phyloP scores from a whole-genome alignment of 2,329 filamentous ascomycete genomes.

The Cladosporium cucumerinum region DNA sequence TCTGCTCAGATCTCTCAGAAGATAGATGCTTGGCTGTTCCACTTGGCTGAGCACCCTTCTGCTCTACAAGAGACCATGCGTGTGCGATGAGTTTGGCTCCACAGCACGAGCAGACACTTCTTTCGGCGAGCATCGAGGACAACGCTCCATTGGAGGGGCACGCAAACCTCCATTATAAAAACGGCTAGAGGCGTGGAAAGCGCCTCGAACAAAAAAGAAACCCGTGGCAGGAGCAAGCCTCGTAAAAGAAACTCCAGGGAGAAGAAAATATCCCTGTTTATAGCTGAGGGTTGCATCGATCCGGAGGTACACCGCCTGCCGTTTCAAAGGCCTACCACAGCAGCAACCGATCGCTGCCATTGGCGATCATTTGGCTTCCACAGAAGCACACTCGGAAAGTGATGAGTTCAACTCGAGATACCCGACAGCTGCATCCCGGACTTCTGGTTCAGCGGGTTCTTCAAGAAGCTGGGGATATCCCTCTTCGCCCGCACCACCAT shows the following conservation, averaged over 20 bases:
- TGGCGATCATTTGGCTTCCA: background rate
- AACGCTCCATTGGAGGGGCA: background rate
- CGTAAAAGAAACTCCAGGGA: background rate
- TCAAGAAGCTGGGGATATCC: background rate
- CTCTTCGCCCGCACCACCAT: no score
- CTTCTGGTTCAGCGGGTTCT: constrained; percentile 29
- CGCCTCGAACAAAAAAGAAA: background rate
- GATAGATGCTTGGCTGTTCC: background rate
- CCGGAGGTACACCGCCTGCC: background rate
- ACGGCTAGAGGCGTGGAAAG: background rate
- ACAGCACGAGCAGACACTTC: background rate
- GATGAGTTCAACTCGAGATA: background rate
- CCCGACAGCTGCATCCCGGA: background rate
- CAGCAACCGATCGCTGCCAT: background rate
- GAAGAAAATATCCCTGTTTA: background rate
- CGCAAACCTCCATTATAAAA: background rate
- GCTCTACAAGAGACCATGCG: no score
- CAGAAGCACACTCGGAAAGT: background rate
- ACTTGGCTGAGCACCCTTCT: background rate
- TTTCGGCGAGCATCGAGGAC: background rate
- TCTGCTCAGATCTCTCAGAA: background rate
- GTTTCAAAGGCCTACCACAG: background rate
- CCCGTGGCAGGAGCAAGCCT: background rate
- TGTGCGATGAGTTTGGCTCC: background rate
- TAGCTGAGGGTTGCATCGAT: background rate